Base-by-base conservation (phyloP, 352 stramenopile genomes). In the Blastocystis sp. region DNA sequence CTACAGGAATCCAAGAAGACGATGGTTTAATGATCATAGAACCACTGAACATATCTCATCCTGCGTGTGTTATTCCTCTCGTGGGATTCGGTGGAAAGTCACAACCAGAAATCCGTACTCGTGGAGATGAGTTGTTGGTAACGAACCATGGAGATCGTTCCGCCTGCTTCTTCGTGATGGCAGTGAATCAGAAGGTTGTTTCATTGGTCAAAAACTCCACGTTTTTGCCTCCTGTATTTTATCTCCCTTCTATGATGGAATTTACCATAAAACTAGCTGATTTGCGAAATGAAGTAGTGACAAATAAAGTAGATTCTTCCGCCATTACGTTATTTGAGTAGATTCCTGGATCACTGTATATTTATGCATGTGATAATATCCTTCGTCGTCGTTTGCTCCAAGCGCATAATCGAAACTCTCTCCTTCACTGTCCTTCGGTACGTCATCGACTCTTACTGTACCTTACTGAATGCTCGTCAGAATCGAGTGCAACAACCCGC, bases 181-280 rank as follows among this genome's bases (percentile, higher is more conserved):
- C n/a, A 7, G 15, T 54, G 15, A 20, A 54, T 11, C n/a, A 64
- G 45, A 66, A 62, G 26, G 70, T 41, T 20, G 41, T 80, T 9
- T 23, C 54, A 8, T 55, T 68, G 2, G 54, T 84, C 18, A 34
- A 29, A 26, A 50, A 26, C 6, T 84, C 73, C 1, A 45, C 47
- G 26, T 23, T 84, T 37, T 26, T 84, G 26, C 73, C 73, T 20
- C 15, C 47, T 3, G 53, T 39, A 13, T 56, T 84, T 23, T 66
- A 66, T 11, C 73, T 84, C 20, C 73, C 73, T 37, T 53, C 73
- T 23, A 84, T 84, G 73, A 84, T 66, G 47, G 53, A 84, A 34
- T 84, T 84, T 43, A 43, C 47, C 50, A 23, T 84, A 1, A 43
- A 59, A 18, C 50, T 23, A 15, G 6, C 5, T 0, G 43, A 26